phyloP scores from a whole-genome alignment of 2,329 filamentous ascomycete genomes.

The Sphaerulina vaccinii region DNA sequence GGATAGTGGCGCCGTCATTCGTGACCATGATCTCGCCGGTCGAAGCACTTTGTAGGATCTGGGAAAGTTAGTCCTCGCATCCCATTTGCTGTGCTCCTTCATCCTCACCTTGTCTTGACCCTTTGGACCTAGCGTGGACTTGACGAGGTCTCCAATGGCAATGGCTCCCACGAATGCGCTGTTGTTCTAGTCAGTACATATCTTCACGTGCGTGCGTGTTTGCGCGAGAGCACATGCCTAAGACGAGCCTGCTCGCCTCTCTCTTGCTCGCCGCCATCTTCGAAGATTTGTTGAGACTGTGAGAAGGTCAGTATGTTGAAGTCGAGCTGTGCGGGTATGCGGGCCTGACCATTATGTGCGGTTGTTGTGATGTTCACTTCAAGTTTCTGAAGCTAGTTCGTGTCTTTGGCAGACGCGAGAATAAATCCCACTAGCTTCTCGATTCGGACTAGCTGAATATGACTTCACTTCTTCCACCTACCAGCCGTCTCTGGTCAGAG shows the following conservation, averaged over 20 bases:
- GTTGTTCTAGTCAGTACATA: slow-evolving; percentile 16
- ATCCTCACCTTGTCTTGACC: slow-evolving; percentile 90
- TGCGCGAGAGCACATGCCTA: slow-evolving; percentile 18
- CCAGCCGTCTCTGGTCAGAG: too few relatives aligned
- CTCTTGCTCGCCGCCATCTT: slow-evolving; percentile 28
- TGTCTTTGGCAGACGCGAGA: too few relatives aligned
- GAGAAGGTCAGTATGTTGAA: too few relatives aligned
- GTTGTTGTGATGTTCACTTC: too few relatives aligned
- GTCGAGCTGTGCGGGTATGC: too few relatives aligned
- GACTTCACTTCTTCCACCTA: too few relatives aligned
- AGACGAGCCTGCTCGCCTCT: slow-evolving; percentile 30
- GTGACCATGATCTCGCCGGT: slow-evolving; percentile 98
- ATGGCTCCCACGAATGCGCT: slow-evolving; percentile 92
- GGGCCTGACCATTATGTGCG: too few relatives aligned
- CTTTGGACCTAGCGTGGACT: slow-evolving; percentile 95
- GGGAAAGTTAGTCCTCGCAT: slow-evolving; percentile 65
- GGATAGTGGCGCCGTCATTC: slow-evolving; percentile 96
- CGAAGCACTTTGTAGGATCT: slow-evolving; percentile 56
- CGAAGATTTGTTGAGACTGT: slow-evolving; percentile 27
- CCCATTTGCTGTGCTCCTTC: slow-evolving; percentile 50
- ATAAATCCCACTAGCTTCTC: too few relatives aligned
- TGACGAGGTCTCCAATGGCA: slow-evolving; percentile 93
- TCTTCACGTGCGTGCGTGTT: neutral
- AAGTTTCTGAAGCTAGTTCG: too few relatives aligned
- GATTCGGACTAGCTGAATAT: too few relatives aligned